Evolutionary conservation across 2,329 filamentous ascomycete species (phyloP), one percentile per base, ranked within the genome.

Genomic region (Paraconiothyrium sp.): DNA sequence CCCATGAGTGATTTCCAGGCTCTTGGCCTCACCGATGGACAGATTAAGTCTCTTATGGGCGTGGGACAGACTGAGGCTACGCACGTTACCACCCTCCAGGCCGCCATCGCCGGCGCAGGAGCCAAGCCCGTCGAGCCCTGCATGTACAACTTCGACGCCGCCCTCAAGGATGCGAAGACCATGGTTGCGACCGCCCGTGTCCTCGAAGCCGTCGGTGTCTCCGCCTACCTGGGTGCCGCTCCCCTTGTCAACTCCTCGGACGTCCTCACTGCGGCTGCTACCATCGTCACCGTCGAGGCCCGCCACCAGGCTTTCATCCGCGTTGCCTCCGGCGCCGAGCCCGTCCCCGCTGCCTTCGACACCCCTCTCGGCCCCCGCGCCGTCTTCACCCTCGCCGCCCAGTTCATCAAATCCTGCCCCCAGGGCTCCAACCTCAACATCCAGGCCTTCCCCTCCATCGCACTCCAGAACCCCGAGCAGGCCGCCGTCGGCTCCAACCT

Each of bases 271-370:
- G 86, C 88, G 22, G 90, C 91, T 2, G 90, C 84, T 10, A 87
- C 87, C 54, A 93, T 93, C 75, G 84, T 92, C 48, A 91, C 90
- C 27, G 85, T 92, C 62, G 91, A 93, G 80, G 84, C 90, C 32
- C 86, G 91, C 61, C 91, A 93, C 80, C 89, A 92, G 79, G 89
- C 89, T 63, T 89, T 91, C 78, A 87, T 93, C 78, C 88, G 90
- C 66, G 80, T 84, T 60, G 87, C 86, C 43, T 81, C 84, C 22
- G 83, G 85, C 61, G 81, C 83, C 58, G 80, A 85, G 59, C 86
- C 90, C 57, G 85, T 91, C 4, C 88, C 91, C 4, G 86, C 87
- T 72, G 85, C 90, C 30, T 91, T 93, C 72, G 90, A 92, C 75
- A 89, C 88, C 0, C 84, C 90, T 1, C 87, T 93, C 13, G 86